Evolutionary conservation across 163 green algal species (phyloP).

Genomic region (Scenedesmus sp.): DNA sequence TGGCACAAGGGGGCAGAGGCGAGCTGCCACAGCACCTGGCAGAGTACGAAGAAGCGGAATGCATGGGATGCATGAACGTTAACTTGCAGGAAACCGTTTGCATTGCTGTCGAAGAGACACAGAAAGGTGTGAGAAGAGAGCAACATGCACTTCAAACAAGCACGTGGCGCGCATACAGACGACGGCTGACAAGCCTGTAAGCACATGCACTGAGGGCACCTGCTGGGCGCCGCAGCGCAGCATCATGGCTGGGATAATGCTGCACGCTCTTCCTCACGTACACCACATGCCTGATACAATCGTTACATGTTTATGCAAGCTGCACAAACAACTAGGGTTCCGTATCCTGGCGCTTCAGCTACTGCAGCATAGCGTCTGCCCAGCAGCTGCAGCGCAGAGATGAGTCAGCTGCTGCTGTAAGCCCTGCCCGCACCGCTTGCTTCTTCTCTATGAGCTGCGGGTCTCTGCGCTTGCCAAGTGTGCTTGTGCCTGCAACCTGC

Average conservation of each 20-base stretch:
- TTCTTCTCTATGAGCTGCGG: conserved; percentile 47
- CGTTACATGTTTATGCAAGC: neutral
- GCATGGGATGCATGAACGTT: neutral
- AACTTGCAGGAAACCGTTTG: neutral
- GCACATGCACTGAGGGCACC: neutral
- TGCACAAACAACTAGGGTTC: neutral
- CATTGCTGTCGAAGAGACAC: neutral
- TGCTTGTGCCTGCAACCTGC: conserved; percentile 34
- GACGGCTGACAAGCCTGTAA: neutral
- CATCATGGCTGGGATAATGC: neutral
- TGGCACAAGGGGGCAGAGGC: conserved; percentile 53
- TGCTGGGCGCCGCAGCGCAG: neutral
- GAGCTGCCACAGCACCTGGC: conserved; percentile 46
- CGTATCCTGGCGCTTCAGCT: neutral
- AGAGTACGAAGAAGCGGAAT: neutral
- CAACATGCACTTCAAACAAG: no score
- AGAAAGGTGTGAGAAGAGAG: neutral
- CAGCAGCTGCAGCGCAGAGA: neutral
- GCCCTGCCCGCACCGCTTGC: conserved; percentile 24
- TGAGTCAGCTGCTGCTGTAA: neutral
- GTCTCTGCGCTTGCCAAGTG: conserved; percentile 16
- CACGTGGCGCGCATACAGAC: no score
- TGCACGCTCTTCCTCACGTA: no score
- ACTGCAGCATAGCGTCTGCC: neutral
- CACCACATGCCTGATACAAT: neutral